Base-by-base conservation (phyloP, 2,329 filamentous ascomycete genomes). In the Tolypocladium pustulatum region DNA sequence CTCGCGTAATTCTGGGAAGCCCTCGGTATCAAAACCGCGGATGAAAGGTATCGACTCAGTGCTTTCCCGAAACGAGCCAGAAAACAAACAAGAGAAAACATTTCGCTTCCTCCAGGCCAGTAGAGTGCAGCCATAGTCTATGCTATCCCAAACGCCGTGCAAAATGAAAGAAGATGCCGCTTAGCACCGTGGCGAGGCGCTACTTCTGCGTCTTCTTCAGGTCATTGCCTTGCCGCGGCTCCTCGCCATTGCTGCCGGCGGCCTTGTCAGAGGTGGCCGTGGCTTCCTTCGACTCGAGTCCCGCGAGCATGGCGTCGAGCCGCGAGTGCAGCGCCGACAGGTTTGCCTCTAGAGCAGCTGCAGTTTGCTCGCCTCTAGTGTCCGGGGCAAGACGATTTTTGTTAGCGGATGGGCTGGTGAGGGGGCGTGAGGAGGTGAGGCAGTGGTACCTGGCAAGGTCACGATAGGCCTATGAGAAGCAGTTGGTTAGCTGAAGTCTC, bases 301-400 rank as follows among this genome's bases (percentile, higher is more conserved):
- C 75, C 20, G 77, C 78, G 27, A 85, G 73, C 27, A 85, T 71
- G 60, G 75, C 75, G 61, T 84, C 81, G n/a, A 85, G 75, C 66
- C 78, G 82, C 65, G 71, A 73, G 68, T 84, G 81, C 25, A 85
- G 73, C 38, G 66, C 77, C 10, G 75, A 73, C 55, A 85, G 73
- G 62, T 79, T 80, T 2, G 76, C 72, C 66, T 85, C 82, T 22
- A 85, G 75, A 36, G 74, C 75, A 13, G 76, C 67, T 49, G 81
- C 81, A 4, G 81, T 72, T 63, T 81, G 77, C 61, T 85, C 82
- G 63, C 81, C 82, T 64, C 79, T 82, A 60, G 58, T 61, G 37
- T 25, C 32, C 41, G 37, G 4, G 27, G 46, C n/a, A 17, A 10
- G 36, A 51, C 34, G 41, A 22, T n/a, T 27, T 4, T 32, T 22